These are phyloP conservation scores for Dittrichia graveolens DNA, from an alignment of 129 eudicot species.

Conservation along the genomic window DNA sequence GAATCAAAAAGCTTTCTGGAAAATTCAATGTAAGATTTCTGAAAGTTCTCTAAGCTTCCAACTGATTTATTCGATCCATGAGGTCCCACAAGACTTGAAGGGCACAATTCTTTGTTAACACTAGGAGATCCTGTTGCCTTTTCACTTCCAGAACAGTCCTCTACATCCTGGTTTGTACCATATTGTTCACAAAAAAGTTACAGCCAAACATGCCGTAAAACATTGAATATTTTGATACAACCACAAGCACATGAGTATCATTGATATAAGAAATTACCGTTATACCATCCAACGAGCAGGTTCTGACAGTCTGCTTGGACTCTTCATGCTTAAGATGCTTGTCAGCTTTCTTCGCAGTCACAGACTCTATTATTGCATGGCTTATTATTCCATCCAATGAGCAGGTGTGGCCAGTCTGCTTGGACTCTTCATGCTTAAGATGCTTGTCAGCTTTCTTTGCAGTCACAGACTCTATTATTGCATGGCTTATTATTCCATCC, in stretches of 20 bases:
- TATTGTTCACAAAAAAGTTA: slow-evolving; percentile 35
- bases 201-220: slow-evolving; percentile 11
- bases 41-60: slow-evolving; percentile 60
- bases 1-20: slow-evolving; percentile 54
- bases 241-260: background rate
- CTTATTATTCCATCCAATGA: slow-evolving; percentile 86
- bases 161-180: slow-evolving; percentile 31
- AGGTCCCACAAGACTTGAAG: slow-evolving; percentile 18
- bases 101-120: slow-evolving; percentile 26
- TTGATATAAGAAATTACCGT: slow-evolving; percentile 36
- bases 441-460: slow-evolving; percentile 57
- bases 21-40: slow-evolving; percentile 34
- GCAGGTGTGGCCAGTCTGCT: slow-evolving; percentile 35
- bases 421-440: slow-evolving; percentile 38
- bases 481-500: slow-evolving; percentile 75
- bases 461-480: slow-evolving; percentile 54
- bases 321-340: slow-evolving; percentile 45
- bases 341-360: slow-evolving; percentile 57
- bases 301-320: slow-evolving; percentile 32
- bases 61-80: slow-evolving; percentile 45
- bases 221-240: background rate
- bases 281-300: slow-evolving; percentile 38
- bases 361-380: slow-evolving; percentile 50
- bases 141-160: slow-evolving; percentile 31
- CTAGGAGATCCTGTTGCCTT: slow-evolving; percentile 35